Base-by-base conservation (phyloP, 257 asterid genomes). In the Linderniella brevidens region DNA sequence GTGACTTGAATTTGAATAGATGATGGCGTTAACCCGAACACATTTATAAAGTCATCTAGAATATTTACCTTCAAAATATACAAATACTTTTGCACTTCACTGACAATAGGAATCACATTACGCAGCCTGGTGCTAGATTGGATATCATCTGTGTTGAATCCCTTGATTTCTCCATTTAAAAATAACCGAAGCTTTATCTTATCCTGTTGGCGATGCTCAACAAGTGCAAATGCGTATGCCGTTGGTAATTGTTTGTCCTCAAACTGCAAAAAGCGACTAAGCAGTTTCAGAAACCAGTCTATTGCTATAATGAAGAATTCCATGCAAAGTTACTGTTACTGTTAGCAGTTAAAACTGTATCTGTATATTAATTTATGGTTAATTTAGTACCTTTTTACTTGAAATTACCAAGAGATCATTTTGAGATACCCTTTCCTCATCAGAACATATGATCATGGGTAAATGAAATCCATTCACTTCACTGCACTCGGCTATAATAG, bases 211-310 rank as follows among this genome's bases (percentile, higher is more conserved):
- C 96, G 94, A 51, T 81, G 76, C 77, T 90, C 98, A 57, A 85
- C 94, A 54, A 85, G 58, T 6, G 94, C 98, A 81, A 90, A 90
- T 9, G 92, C 96, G 71, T 90, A 85, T 36, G 81, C 66, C 49
- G 62, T 63, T 10, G 98, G 92, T 57, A 76, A 64, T 32, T 41
- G 49, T 65, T 75, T 71, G 49, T 25, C 77, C 82, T 13, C 13
- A 39, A 39, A 1, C 13, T 39, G 13, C 13, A 39, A 39, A 9
- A 10, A 37, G 11, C 15, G 4, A 11, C 43, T 2, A 1, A 39
- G 3, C 43, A 39, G 9, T 39, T 13, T 39, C 32, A 25, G 6
- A 25, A 6, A 25, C 3, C 32, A 25, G 6, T 25, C 32, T 25
- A 25, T 25, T n/a, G n/a, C 32, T 25, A 2, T 6, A 2, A 25